Conservation (phyloP, 352 stramenopile genomes). For the Globisporangium recalcitrans region DNA sequence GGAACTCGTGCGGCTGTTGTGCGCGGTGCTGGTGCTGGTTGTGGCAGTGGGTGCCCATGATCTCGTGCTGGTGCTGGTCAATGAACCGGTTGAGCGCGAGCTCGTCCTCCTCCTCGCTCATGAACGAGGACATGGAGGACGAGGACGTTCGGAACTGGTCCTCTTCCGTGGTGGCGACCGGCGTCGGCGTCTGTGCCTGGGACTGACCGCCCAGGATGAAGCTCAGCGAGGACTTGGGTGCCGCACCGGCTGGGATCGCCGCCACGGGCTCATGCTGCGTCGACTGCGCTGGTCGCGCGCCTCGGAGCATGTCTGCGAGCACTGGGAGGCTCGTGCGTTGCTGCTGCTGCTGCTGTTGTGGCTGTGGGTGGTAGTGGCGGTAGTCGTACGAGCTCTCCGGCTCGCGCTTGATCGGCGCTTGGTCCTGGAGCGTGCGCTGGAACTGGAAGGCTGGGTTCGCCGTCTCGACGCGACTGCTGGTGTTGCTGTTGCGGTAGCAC, state of each 20-base stretch:
- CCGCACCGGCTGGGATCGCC: neutral
- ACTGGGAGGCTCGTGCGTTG: constrained; percentile 7
- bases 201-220: constrained; percentile 10
- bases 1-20: neutral
- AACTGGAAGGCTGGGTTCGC: neutral
- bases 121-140: constrained; percentile 6
- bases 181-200: neutral
- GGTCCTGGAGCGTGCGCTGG: neutral
- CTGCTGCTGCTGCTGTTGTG: neutral
- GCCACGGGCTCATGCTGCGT: neutral
- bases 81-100: neutral
- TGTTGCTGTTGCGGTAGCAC: neutral
- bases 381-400: constrained; percentile 8
- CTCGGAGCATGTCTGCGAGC: constrained; percentile 7
- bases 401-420: neutral
- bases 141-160: constrained; percentile 3
- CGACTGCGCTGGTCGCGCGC: neutral
- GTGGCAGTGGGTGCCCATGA: neutral
- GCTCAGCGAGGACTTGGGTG: constrained; percentile 11
- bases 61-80: constrained; percentile 1
- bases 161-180: neutral
- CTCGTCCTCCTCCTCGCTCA: constrained; percentile 11
- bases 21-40: neutral
- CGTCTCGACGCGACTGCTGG: neutral
- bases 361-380: neutral